A percentile compares a stretch with the other conserved stretches of the same genome.
These are phyloP conservation scores for Lentinus polychrous DNA, from an alignment of 1,284 basidiomycete species.

Conservation along the genomic window DNA sequence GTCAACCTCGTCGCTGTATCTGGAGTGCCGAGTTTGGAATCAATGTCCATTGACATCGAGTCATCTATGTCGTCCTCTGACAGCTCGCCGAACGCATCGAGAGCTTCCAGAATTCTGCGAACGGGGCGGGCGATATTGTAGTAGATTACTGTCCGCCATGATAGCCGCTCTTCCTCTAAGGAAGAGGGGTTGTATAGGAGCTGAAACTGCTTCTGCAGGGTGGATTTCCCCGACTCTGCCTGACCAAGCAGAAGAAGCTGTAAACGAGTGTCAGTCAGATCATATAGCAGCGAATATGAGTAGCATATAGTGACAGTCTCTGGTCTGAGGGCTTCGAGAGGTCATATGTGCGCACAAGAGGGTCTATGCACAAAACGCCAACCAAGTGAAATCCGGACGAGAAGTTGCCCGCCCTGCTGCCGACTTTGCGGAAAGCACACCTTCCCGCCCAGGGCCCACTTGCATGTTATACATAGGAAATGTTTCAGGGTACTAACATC, in stretches of 20 bases:
- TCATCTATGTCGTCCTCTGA: slow-evolving; percentile 35
- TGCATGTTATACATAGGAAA: too few relatives aligned
- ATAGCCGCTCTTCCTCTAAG: slow-evolving; percentile 68
- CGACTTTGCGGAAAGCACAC: neutral
- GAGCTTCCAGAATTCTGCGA: slow-evolving; percentile 63
- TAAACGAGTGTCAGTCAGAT: slow-evolving; percentile 5
- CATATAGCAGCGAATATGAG: neutral
- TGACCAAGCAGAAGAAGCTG: slow-evolving; percentile 74
- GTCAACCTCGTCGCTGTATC: slow-evolving; percentile 1
- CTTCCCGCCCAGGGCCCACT: neutral
- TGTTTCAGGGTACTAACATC: too few relatives aligned
- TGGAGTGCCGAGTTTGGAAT: slow-evolving; percentile 5
- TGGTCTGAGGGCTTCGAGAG: neutral
- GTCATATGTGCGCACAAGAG: neutral
- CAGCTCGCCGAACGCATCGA: slow-evolving; percentile 61
- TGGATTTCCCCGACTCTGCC: slow-evolving; percentile 79
- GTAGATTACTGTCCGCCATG: slow-evolving; percentile 79
- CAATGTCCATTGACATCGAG: neutral
- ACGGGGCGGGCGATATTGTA: slow-evolving; percentile 76
- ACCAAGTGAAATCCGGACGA: too few relatives aligned
- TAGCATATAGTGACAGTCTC: neutral
- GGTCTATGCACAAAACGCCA: neutral
- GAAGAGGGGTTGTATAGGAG: slow-evolving; percentile 75
- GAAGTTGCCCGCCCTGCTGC: neutral
- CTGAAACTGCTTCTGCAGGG: slow-evolving; percentile 80